Evolutionary conservation across 2,329 filamentous ascomycete genomes (phyloP), one percentile per base, ranked within the genome.

Genomic region (Dactylellina leptospora): DNA sequence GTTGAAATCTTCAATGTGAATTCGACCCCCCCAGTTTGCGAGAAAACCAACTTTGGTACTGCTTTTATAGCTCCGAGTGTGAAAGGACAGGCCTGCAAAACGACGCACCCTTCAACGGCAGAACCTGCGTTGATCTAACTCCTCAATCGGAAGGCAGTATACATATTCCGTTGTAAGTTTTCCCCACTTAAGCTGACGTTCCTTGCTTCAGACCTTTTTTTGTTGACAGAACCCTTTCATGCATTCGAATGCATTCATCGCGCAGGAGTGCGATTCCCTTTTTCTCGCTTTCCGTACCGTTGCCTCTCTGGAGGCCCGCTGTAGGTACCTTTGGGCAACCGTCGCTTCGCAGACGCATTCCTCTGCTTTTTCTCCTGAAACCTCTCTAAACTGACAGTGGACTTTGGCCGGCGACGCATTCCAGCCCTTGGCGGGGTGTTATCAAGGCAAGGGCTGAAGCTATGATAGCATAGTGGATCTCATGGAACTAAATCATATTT

Each of bases 71-170:
- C 33, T 62, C 56, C 64, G 56, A 33, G 18, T 47, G 64, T 30
- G 64, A 70, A 62, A 56, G 64, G 63, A 60, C 48, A 47, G 28
- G 50, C 38, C 48, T 53, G 45, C 20, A 36, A 20, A 25, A n/a
- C 8, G 4, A 55, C 45, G 38, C 56, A 20, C 47, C 44, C n/a
- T n/a, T n/a, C 44, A 51, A 40, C 36, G 51, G 33, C n/a, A 22
- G 47, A 44, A 63, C 44, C 18, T 45, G n/a, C 9, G 66, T 51
- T 40, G 28, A 71, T 71, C 66, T 5, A 44, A 33, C 16, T n/a
- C 66, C 38, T 1, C 27, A 71, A 58, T 13, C 48, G 66, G 66
- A 71, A 71, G 58, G 66, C 66, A 56, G 36, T 38, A 50, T 40
- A 38, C 27, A 63, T 36, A 53, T 64, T 63, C 28, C 27, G 36